Evolutionary conservation across 2,329 filamentous ascomycete species (phyloP).

Genomic region (Colletotrichum sp.): DNA sequence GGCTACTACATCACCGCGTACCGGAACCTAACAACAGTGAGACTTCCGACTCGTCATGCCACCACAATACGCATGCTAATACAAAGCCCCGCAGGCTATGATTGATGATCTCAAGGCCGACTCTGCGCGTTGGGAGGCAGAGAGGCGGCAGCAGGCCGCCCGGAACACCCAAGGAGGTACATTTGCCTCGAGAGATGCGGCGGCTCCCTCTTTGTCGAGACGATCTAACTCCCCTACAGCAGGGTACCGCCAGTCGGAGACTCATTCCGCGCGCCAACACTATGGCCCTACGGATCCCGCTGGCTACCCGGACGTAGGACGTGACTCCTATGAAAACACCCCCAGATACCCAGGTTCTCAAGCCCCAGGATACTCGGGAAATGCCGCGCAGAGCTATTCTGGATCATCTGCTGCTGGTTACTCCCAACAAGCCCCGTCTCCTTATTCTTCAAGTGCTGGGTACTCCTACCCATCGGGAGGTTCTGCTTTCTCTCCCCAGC

Average conservation of each 20-base stretch:
- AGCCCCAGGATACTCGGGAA: slow-evolving; percentile 53
- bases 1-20: slow-evolving; percentile 83
- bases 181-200: slow-evolving; percentile 55
- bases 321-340: slow-evolving; percentile 46
- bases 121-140: slow-evolving; percentile 66
- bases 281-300: slow-evolving; percentile 43
- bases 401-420: slow-evolving; percentile 3
- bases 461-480: slow-evolving; percentile 22
- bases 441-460: slow-evolving; percentile 15
- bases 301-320: slow-evolving; percentile 34
- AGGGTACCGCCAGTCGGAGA: slow-evolving; percentile 62
- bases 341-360: slow-evolving; percentile 57
- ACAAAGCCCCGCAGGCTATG: slow-evolving; percentile 55
- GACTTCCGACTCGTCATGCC: slow-evolving; percentile 32
- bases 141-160: slow-evolving; percentile 61
- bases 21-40: slow-evolving; percentile 77
- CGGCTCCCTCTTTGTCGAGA: slow-evolving; percentile 49
- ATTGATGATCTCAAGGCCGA: slow-evolving; percentile 68
- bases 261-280: slow-evolving; percentile 48
- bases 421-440: slow-evolving; percentile 16
- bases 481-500: slow-evolving; percentile 18
- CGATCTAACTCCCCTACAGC: slow-evolving; percentile 65
- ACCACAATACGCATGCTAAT: neutral
- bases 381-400: slow-evolving; percentile 32
- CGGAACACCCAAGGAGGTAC: slow-evolving; percentile 63